Conservation (phyloP, 352 stramenopile species). For the Phytophthora pini region DNA sequence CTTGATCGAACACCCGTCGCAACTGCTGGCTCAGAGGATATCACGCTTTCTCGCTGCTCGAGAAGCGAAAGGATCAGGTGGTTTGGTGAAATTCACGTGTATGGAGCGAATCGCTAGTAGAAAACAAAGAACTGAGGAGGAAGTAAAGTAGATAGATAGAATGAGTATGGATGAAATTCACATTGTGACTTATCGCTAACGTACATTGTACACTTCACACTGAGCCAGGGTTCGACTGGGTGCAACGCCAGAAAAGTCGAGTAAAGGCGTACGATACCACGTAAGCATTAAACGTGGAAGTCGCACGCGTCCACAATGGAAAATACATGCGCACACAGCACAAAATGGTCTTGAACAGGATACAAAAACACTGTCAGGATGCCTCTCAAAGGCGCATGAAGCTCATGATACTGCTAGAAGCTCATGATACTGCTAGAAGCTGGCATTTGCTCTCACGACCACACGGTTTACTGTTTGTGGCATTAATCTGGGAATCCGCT, state of each 20-base stretch:
- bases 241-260: slow-evolving; percentile 3
- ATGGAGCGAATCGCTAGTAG: slow-evolving; percentile 19
- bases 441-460: background rate
- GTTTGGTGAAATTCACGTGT: slow-evolving; percentile 18
- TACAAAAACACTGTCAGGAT: too few species aligned
- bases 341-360: too few species aligned
- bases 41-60: slow-evolving; percentile 30
- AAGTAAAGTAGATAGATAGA: background rate
- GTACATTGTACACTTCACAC: too few species aligned
- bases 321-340: background rate
- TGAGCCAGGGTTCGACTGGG: slow-evolving; percentile 3
- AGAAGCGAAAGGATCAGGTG: slow-evolving; percentile 14
- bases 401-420: background rate
- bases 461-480: slow-evolving; percentile 6
- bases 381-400: too few species aligned
- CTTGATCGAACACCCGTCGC: slow-evolving; percentile 56
- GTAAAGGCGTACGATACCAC: background rate
- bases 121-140: slow-evolving; percentile 13
- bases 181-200: slow-evolving; percentile 1
- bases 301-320: slow-evolving; percentile 1
- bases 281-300: background rate
- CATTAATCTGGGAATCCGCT: slow-evolving; percentile 1
- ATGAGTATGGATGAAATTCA: too few species aligned
- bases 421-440: background rate
- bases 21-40: slow-evolving; percentile 46